Percentiles rank a stretch among this genome's conserved stretches.
Evolutionary conservation across 441 rosid genomes (phyloP).

Genomic region (Brassica hybrid): DNA sequence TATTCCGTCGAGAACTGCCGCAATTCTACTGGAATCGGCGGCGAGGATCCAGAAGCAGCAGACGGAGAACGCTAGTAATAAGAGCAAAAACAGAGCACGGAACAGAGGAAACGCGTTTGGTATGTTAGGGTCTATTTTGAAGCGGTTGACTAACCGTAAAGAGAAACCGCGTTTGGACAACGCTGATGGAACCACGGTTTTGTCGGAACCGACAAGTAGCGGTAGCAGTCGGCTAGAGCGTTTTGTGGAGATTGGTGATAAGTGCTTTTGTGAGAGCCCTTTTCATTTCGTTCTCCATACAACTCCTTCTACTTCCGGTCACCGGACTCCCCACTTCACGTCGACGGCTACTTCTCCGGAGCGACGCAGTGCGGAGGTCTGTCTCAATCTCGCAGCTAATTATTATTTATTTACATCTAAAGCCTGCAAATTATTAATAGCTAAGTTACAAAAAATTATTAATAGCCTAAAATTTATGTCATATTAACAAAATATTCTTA

Average conservation of each 20-base stretch:
- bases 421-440: not conserved
- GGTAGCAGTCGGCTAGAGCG: slow-evolving; percentile 42
- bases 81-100: slow-evolving; percentile 33
- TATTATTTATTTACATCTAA: not conserved
- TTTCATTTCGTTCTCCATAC: slow-evolving; percentile 66
- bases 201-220: slow-evolving; percentile 34
- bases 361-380: slow-evolving; percentile 57
- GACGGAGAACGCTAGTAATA: slow-evolving; percentile 29
- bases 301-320: slow-evolving; percentile 58
- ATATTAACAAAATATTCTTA: not conserved
- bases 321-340: slow-evolving; percentile 65
- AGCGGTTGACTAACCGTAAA: slow-evolving; percentile 52
- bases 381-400: slow-evolving; percentile 38
- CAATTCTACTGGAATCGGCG: slow-evolving; percentile 71
- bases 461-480: not conserved
- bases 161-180: slow-evolving; percentile 39
- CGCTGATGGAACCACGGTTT: slow-evolving; percentile 29
- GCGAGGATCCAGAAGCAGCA: slow-evolving; percentile 70
- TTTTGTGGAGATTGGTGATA: slow-evolving; percentile 41
- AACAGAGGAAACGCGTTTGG: slow-evolving; percentile 48
- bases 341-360: slow-evolving; percentile 72
- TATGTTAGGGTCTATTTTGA: slow-evolving; percentile 61
- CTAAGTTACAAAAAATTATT: not conserved
- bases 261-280: slow-evolving; percentile 66
- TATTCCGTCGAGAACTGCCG: slow-evolving; percentile 41